A percentile compares a stretch with the other conserved stretches of the same genome.
Conservation (phyloP, 2,329 filamentous ascomycete species). For the Penicillium occitanis region DNA sequence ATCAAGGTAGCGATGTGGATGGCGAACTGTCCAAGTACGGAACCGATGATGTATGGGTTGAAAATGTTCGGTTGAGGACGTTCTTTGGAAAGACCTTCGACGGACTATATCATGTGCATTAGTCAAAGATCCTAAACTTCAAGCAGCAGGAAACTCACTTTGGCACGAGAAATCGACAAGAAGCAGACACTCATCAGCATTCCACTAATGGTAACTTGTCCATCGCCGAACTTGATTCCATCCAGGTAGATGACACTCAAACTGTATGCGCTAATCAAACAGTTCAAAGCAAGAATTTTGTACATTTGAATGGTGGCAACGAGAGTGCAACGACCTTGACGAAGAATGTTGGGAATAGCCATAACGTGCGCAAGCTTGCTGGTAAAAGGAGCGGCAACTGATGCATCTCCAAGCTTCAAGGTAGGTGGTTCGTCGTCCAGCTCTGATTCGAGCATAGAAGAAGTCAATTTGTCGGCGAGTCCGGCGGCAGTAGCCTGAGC, state of each 20-base stretch:
- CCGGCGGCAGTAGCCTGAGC: constrained; percentile 70
- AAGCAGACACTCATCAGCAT: constrained; percentile 99
- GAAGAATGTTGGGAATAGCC: constrained; percentile 96
- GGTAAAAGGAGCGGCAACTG: constrained; percentile 94
- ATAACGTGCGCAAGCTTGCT: constrained; percentile 96
- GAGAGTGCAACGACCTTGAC: constrained; percentile 93
- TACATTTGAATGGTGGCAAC: constrained; percentile 99
- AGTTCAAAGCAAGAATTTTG: constrained; percentile 98
- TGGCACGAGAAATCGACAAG: constrained; percentile 95
- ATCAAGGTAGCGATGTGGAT: constrained; percentile 92
- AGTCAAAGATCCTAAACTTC: constrained; percentile 10
- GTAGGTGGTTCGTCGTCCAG: constrained; percentile 90
- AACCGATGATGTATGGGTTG: constrained; percentile 98
- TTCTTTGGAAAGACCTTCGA: constrained; percentile 94
- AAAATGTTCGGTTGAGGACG: constrained; percentile 98
- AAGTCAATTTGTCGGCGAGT: constrained; percentile 82
- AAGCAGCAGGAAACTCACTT: constrained; percentile 49
- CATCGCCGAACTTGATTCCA: constrained; percentile 98
- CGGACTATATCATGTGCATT: constrained; percentile 57
- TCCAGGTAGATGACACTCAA: constrained; percentile 94
- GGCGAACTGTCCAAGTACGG: constrained; percentile 94
- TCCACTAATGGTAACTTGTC: constrained; percentile 96
- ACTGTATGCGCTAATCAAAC: constrained; percentile 95
- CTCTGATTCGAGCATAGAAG: constrained; percentile 85
- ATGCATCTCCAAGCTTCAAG: constrained; percentile 95